A percentile compares a stretch with the other conserved stretches of the same genome.
phyloP scores from a whole-genome alignment of 2,329 filamentous ascomycete genomes.

The Fusarium tricinctum region DNA sequence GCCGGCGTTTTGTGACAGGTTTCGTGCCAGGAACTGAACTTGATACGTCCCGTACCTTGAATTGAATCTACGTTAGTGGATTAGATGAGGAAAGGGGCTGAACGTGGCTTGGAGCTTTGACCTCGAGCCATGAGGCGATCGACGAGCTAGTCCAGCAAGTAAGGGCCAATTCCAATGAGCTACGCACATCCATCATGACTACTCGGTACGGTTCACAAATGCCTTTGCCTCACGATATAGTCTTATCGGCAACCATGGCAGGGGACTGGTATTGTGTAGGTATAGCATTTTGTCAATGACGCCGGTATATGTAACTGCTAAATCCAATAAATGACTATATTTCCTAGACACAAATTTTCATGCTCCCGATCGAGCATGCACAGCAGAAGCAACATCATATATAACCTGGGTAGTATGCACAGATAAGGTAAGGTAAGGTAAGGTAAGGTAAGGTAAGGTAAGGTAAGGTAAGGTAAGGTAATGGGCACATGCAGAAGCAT shows the following conservation, averaged over 20 bases:
- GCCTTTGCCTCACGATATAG: background rate
- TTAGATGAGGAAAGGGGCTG: conserved; percentile 3
- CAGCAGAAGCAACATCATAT: background rate
- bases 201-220: background rate
- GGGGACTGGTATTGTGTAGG: background rate
- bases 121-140: conserved; percentile 25
- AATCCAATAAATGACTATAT: background rate
- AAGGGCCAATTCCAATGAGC: conserved; percentile 22
- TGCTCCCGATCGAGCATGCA: background rate
- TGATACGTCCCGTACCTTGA: conserved; percentile 6
- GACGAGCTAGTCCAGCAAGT: conserved; percentile 29
- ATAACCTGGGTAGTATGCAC: background rate
- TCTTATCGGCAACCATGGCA: background rate
- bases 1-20: background rate
- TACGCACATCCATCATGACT: conserved; percentile 26
- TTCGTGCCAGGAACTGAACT: conserved; percentile 19
- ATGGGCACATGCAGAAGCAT: conserved; percentile 5
- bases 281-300: background rate
- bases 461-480: background rate
- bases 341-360: background rate
- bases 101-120: conserved; percentile 41
- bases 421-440: background rate
- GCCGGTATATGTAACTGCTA: background rate
- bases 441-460: no score
- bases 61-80: background rate